Evolutionary conservation across 495 filamentous ascomycete species (phyloP).

Genomic region (Trichoderma reesei): DNA sequence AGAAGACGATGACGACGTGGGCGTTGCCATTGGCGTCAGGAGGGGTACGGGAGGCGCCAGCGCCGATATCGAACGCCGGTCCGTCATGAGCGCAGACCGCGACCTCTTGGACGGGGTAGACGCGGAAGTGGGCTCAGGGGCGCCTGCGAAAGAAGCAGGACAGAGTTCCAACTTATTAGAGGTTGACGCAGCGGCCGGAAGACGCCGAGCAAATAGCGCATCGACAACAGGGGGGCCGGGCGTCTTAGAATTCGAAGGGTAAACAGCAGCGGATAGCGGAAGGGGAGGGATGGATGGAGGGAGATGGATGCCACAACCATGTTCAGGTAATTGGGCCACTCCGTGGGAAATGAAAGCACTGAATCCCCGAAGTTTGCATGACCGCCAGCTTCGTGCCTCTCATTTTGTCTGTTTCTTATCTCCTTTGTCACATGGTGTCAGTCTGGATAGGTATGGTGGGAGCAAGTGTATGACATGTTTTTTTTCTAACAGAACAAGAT

Average conservation of each 20-base stretch:
- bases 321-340: background rate
- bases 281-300: no score
- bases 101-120: constrained; percentile 75
- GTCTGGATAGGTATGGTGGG: background rate
- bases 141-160: constrained; percentile 5
- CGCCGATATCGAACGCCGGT: constrained; percentile 41
- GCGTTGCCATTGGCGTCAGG: constrained; percentile 14
- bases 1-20: constrained; percentile 58
- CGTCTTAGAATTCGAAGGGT: constrained; percentile 10
- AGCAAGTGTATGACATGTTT: no score
- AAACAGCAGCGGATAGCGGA: background rate
- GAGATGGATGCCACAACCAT: background rate
- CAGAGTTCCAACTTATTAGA: constrained; percentile 6
- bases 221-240: constrained; percentile 6
- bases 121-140: constrained; percentile 47
- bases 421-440: no score
- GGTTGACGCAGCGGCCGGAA: constrained; percentile 2
- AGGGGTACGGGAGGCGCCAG: constrained; percentile 18
- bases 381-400: background rate
- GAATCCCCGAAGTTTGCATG: background rate
- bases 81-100: constrained; percentile 60
- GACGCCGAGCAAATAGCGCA: background rate
- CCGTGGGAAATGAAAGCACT: background rate
- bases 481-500: background rate
- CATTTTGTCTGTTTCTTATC: background rate